Percentiles rank a stretch among this genome's conserved stretches.
These are phyloP conservation scores for Rubroboletus pulcherrimus DNA, from an alignment of 768 basidiomycete species.

Conservation along the genomic window DNA sequence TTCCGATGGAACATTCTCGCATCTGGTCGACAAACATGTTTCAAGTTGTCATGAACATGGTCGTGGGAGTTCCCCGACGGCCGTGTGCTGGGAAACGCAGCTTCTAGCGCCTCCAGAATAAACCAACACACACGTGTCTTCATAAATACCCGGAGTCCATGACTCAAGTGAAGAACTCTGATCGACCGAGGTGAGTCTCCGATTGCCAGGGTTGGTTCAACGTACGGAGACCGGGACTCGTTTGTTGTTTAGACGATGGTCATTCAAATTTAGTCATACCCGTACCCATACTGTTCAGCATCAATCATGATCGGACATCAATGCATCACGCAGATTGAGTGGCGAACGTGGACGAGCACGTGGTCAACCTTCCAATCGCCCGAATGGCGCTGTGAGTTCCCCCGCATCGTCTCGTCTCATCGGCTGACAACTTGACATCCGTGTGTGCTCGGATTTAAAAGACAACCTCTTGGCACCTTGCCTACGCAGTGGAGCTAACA, in stretches of 20 bases:
- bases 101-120: neutral
- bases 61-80: neutral
- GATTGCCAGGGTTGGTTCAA: neutral
- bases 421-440: neutral
- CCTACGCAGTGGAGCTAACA: neutral
- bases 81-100: conserved; percentile 1
- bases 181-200: neutral
- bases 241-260: neutral
- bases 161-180: neutral
- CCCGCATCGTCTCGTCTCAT: neutral
- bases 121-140: neutral
- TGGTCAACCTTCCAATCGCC: neutral
- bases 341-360: conserved; percentile 14
- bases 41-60: neutral
- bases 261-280: too few species aligned
- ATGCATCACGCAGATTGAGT: neutral
- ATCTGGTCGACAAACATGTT: neutral
- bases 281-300: neutral
- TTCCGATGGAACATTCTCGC: neutral
- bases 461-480: neutral
- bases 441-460: conserved; percentile 3
- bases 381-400: neutral
- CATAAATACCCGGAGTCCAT: too few species aligned
- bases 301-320: neutral
- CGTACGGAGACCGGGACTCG: neutral